Percentiles rank a stretch among this genome's conserved stretches.
These are phyloP conservation scores for Globisporangium paddicum DNA, from an alignment of 352 stramenopile species.

Conservation along the genomic window DNA sequence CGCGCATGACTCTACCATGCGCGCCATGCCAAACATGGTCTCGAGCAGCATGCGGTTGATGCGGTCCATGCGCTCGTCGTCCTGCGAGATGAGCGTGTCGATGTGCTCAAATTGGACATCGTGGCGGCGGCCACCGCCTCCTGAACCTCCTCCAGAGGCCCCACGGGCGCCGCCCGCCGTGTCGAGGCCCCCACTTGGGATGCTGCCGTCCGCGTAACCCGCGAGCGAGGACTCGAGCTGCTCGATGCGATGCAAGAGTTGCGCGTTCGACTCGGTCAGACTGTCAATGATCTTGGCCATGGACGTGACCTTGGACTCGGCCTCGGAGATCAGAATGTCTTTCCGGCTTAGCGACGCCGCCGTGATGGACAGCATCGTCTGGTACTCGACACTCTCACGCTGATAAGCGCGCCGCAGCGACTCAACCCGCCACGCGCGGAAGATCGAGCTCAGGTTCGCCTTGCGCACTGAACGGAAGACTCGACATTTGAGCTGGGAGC, in stretches of 20 bases:
- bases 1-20: conserved; percentile 79
- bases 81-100: conserved; percentile 41
- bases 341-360: conserved; percentile 71
- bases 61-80: conserved; percentile 57
- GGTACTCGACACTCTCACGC: conserved; percentile 70
- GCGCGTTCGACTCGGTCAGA: conserved; percentile 69
- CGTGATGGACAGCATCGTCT: conserved; percentile 78
- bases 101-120: conserved; percentile 50
- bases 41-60: conserved; percentile 77
- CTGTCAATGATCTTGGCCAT: conserved; percentile 79
- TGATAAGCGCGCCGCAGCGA: conserved; percentile 65
- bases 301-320: conserved; percentile 57
- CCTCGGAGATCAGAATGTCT: conserved; percentile 60
- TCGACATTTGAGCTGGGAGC: conserved; percentile 59
- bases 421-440: conserved; percentile 71
- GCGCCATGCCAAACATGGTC: conserved; percentile 79
- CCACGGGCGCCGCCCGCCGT: not conserved
- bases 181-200: not conserved
- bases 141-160: not conserved
- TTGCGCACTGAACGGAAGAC: conserved; percentile 50
- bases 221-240: conserved; percentile 50
- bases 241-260: conserved; percentile 57
- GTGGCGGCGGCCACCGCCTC: conserved; percentile 8
- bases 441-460: conserved; percentile 52
- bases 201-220: conserved; percentile 6